Evolutionary conservation across 257 asterid genomes (phyloP).

Genomic region (Primulina tabacum): DNA sequence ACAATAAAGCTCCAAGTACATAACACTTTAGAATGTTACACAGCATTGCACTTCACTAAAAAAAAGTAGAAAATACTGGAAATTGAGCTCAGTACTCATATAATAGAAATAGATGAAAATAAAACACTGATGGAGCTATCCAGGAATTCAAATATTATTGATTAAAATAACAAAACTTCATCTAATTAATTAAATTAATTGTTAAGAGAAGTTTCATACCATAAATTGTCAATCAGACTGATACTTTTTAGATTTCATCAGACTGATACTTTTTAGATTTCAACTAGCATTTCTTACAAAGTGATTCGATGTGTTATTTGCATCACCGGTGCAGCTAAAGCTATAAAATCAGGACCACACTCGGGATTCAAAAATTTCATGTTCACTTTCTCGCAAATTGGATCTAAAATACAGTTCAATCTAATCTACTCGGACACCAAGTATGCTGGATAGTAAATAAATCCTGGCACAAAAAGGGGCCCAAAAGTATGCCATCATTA

Average conservation of each 20-base stretch:
- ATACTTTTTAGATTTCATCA: neutral
- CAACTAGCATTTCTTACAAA: neutral
- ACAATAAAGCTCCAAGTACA: neutral
- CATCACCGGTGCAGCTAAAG: neutral
- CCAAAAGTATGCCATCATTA: neutral
- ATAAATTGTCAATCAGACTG: no score
- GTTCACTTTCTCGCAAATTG: neutral
- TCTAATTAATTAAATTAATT: neutral
- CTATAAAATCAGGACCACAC: neutral
- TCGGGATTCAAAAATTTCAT: neutral
- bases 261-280: neutral
- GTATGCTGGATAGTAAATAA: neutral
- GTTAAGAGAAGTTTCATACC: neutral
- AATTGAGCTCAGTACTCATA: neutral
- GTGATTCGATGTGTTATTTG: neutral
- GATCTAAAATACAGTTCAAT: neutral
- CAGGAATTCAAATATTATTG: neutral
- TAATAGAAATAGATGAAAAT: neutral
- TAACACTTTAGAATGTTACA: neutral
- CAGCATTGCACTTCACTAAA: neutral
- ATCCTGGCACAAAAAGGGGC: neutral
- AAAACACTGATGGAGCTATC: neutral
- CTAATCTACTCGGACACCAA: neutral
- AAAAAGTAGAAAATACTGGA: conserved; percentile 11
- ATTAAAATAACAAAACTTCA: neutral